These are phyloP conservation scores for Aspergillus sp. DNA, from an alignment of 2,329 filamentous ascomycete genomes.

Conservation along the genomic window DNA sequence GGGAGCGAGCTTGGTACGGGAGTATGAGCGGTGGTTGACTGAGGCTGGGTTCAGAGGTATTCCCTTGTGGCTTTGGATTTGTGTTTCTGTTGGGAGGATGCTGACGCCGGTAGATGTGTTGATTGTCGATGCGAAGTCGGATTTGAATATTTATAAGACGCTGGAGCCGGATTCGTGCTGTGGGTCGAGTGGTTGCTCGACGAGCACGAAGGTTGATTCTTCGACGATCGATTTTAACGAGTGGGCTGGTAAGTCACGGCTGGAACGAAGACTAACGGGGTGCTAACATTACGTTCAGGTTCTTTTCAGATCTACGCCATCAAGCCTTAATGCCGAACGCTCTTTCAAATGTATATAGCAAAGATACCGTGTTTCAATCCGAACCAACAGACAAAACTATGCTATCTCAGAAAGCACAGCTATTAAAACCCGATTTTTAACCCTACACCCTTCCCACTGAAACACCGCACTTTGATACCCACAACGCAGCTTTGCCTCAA, in stretches of 20 bases:
- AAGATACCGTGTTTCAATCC: too few species aligned
- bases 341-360: too few species aligned
- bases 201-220: slow-evolving; percentile 9
- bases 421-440: too few species aligned
- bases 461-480: too few species aligned
- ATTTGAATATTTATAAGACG: slow-evolving; percentile 44
- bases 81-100: neutral
- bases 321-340: slow-evolving; percentile 23
- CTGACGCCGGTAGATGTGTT: slow-evolving; percentile 29
- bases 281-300: slow-evolving; percentile 20
- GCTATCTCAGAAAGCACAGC: too few species aligned
- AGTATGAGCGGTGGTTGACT: slow-evolving; percentile 49
- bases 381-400: too few species aligned
- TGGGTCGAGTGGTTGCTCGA: slow-evolving; percentile 1
- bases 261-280: neutral
- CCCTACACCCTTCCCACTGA: too few species aligned
- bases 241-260: slow-evolving; percentile 40
- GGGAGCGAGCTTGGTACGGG: slow-evolving; percentile 47
- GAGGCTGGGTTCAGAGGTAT: slow-evolving; percentile 47
- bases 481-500: too few species aligned
- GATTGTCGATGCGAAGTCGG: slow-evolving; percentile 41
- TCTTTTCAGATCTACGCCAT: slow-evolving; percentile 48
- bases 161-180: slow-evolving; percentile 13
- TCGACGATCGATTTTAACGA: slow-evolving; percentile 42
- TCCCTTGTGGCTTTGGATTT: neutral